These are phyloP conservation scores for Niveomyces coronatus DNA, from an alignment of 2,329 filamentous ascomycete genomes.

Conservation along the genomic window DNA sequence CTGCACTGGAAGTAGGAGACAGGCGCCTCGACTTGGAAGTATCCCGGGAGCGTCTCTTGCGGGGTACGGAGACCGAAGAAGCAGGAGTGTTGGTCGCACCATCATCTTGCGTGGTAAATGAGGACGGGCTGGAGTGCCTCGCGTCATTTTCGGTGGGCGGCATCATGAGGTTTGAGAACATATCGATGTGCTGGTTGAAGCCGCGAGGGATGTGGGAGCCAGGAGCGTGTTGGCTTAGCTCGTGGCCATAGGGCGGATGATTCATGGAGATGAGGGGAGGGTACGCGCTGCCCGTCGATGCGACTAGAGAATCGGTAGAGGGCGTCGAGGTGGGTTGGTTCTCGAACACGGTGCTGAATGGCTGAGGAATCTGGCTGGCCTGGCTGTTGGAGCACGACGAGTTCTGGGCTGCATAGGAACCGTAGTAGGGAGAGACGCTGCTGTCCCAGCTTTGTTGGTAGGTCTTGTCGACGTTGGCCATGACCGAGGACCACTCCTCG, in stretches of 20 bases:
- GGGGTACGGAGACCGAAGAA: slow-evolving; percentile 6
- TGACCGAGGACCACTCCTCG: slow-evolving; percentile 22
- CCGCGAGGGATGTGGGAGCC: slow-evolving; percentile 4
- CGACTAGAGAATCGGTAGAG: slow-evolving; percentile 2
- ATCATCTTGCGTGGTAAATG: slow-evolving; percentile 8
- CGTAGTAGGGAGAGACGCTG: slow-evolving; percentile 7
- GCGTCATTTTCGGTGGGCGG: slow-evolving; percentile 5
- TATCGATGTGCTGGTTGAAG: slow-evolving; percentile 8
- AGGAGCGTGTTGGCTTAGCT: background rate
- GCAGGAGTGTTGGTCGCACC: slow-evolving; percentile 4
- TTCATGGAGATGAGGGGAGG: slow-evolving; percentile 8
- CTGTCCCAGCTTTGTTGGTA: slow-evolving; percentile 7
- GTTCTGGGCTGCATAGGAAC: slow-evolving; percentile 7
- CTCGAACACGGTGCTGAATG: slow-evolving; percentile 7
- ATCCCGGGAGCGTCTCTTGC: slow-evolving; percentile 5
- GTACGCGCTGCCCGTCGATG: slow-evolving; percentile 4
- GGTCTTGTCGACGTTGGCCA: slow-evolving; percentile 16
- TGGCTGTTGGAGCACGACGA: slow-evolving; percentile 6
- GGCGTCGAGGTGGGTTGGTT: slow-evolving; percentile 3
- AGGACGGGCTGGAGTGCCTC: slow-evolving; percentile 10
- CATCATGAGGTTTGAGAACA: slow-evolving; percentile 2
- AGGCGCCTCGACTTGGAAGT: slow-evolving; percentile 1
- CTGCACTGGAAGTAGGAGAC: background rate
- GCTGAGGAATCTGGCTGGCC: slow-evolving; percentile 6
- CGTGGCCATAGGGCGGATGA: slow-evolving; percentile 4